Base-by-base conservation (phyloP, 2,329 filamentous ascomycete species). In the Fonsecaea multimorphosa region DNA sequence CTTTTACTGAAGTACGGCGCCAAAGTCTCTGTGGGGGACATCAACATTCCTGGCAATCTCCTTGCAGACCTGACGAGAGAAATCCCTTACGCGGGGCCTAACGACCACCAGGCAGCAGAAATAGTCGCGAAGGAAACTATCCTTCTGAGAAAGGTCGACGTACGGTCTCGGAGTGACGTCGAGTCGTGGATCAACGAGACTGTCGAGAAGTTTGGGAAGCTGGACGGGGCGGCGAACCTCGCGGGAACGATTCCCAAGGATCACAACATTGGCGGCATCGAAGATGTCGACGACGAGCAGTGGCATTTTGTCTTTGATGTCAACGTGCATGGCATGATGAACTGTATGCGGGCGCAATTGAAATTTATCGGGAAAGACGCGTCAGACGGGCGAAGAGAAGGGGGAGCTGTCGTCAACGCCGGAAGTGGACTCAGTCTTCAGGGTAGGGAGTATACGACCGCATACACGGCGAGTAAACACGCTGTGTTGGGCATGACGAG, bases 401-500 rank as follows among this genome's bases (percentile, higher is more conserved):
- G 66, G 5, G 69, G 68, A 9, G 75, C 75, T 1, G 77, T 82
- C 55, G 77, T 82, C 44, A 82, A 81, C 62, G 78, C 80, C 9
- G 73, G 75, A 16, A 79, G 76, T 0, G 76, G 78, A 54, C 78
- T 78, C 69, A 76, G 78, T 12, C 63, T 78, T 44, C 71, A 69
- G 38, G 73, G 74, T 0, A 70, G 76, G 11, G 74, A 75, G 0
- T 73, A 76, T 19, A 79, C 78, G 70, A 75, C 76, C 79, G 66
- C 68, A 4, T 71, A 71, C 34, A 70, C 68, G 61, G 83, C 82
- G 0, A 86, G 84, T 3, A 88, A 88, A 55, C 81, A 85, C 14
- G 86, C 85, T 0, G 80, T 87, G 1, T 83, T 87, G 57, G 84
- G 82, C 24, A 81, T 88, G 81, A 87, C 86, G 0, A 77, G 81